Conservation (phyloP, 441 rosid species). For the Croton laevigatus region DNA sequence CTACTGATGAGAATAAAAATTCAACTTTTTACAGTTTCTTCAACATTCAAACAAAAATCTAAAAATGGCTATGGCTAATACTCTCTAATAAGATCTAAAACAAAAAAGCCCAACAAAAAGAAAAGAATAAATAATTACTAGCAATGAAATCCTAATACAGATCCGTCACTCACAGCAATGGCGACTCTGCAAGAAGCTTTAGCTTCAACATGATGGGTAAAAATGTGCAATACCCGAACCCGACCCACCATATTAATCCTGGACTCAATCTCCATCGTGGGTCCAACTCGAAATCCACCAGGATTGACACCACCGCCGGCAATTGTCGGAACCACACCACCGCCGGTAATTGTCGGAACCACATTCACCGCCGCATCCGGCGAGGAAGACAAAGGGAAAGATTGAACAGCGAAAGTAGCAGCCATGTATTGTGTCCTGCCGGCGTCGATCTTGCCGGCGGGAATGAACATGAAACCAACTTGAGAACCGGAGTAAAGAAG, state of each 20-base stretch:
- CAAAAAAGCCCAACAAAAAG: not conserved
- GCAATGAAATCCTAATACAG: slow-evolving; percentile 85
- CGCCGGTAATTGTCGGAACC: slow-evolving; percentile 25
- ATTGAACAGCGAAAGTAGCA: slow-evolving; percentile 72
- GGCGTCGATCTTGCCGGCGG: slow-evolving; percentile 81
- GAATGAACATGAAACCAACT: slow-evolving; percentile 93
- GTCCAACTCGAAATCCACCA: slow-evolving; percentile 50
- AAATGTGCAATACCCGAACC: slow-evolving; percentile 70
- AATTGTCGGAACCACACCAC: no score
- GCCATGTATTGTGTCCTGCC: slow-evolving; percentile 85
- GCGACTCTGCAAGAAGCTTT: slow-evolving; percentile 63
- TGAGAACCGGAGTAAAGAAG: slow-evolving; percentile 76
- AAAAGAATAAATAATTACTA: slow-evolving; percentile 16
- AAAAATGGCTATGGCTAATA: not conserved
- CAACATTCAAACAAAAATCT: not conserved
- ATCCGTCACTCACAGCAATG: slow-evolving; percentile 66
- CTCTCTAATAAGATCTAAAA: not conserved
- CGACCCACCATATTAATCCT: slow-evolving; percentile 81
- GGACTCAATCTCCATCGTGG: slow-evolving; percentile 85
- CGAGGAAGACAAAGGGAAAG: slow-evolving; percentile 55
- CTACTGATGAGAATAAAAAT: not conserved
- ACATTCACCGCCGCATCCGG: slow-evolving; percentile 31
- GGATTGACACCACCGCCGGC: slow-evolving; percentile 22
- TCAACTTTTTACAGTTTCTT: slow-evolving; percentile 36
- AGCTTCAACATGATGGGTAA: slow-evolving; percentile 72